These are phyloP conservation scores for Dichotomopilus funicola DNA, from an alignment of 2,329 filamentous ascomycete genomes.

Conservation along the genomic window DNA sequence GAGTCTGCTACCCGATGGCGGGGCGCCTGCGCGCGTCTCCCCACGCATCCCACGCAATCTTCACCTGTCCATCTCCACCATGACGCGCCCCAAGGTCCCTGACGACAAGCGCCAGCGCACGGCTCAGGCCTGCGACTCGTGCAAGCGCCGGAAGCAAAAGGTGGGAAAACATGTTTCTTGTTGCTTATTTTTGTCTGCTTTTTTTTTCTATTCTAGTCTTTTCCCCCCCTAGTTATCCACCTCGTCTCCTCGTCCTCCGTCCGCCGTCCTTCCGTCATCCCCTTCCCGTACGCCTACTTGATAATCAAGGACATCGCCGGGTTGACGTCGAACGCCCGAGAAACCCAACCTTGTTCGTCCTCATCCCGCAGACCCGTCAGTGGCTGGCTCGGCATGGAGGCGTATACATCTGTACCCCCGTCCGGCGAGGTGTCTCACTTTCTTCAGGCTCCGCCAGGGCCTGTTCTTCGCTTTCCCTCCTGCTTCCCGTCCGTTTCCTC, in stretches of 20 bases:
- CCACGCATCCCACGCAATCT: constrained; percentile 12
- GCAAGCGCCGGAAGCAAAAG: constrained; percentile 63
- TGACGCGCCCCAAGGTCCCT: constrained; percentile 51
- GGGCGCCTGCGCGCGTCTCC: constrained; percentile 20
- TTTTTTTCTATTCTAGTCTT: constrained; percentile 5
- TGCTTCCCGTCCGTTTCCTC: no score
- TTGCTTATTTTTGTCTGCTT: not conserved
- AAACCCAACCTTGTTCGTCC: not conserved
- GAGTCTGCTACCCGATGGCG: constrained; percentile 25
- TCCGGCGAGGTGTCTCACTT: constrained; percentile 13
- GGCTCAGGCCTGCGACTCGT: constrained; percentile 57
- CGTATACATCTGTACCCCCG: constrained; percentile 4
- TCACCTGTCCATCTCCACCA: constrained; percentile 21
- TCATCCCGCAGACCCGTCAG: not conserved
- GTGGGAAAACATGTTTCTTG: constrained; percentile 35
- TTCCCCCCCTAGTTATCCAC: not conserved
- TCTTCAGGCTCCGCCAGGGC: not conserved
- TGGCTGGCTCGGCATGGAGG: not conserved
- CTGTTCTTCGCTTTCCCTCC: no score
- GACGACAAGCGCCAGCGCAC: constrained; percentile 57
- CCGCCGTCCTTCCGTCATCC: not conserved
- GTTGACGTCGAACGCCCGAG: not conserved
- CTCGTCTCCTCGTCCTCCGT: no score
- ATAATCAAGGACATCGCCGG: not conserved
- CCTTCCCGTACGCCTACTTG: not conserved